Percentiles rank a stretch among this genome's conserved stretches.
Evolutionary conservation across 768 basidiomycete genomes (phyloP).

Genomic region (Leccinum rimulosum): DNA sequence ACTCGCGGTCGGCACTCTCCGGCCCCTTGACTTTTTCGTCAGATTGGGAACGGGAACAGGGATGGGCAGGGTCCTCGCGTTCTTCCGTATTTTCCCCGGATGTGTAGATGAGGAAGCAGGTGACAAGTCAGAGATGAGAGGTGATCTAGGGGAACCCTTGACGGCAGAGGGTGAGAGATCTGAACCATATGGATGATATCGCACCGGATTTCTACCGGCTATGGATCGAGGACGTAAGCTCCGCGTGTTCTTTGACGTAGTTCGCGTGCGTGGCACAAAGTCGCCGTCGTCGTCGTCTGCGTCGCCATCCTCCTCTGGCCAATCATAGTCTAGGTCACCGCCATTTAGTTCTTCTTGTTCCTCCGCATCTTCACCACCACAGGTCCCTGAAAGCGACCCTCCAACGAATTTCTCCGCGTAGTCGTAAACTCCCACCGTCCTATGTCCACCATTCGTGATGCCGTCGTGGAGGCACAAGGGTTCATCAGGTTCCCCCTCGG

Average conservation of each 20-base stretch:
- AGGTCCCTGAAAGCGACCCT: conserved; percentile 24
- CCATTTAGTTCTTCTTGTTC: conserved; percentile 21
- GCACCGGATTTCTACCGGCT: conserved; percentile 32
- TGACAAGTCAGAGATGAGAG: conserved; percentile 31
- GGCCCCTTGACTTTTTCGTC: conserved; percentile 68
- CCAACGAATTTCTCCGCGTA: conserved; percentile 18
- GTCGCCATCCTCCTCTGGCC: conserved; percentile 30
- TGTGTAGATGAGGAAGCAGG: conserved; percentile 24
- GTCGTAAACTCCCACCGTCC: conserved; percentile 26
- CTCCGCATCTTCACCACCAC: conserved; percentile 27
- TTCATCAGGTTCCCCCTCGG: conserved; percentile 34
- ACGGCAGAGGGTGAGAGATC: conserved; percentile 29
- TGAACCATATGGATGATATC: conserved; percentile 33
- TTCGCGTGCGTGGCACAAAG: conserved; percentile 29
- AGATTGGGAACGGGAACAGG: conserved; percentile 67
- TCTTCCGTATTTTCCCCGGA: conserved; percentile 31
- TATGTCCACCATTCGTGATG: conserved; percentile 24
- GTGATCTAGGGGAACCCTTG: conserved; percentile 32
- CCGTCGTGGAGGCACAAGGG: conserved; percentile 27
- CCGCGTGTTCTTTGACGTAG: conserved; percentile 38
- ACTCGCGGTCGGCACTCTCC: conserved; percentile 56
- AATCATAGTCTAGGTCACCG: conserved; percentile 30
- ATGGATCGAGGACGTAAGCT: conserved; percentile 36
- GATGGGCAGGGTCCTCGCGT: conserved; percentile 43
- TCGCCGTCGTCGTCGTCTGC: conserved; percentile 34